Conservation (phyloP, 1,284 basidiomycete species). For the Apiotrichum domesticum region DNA sequence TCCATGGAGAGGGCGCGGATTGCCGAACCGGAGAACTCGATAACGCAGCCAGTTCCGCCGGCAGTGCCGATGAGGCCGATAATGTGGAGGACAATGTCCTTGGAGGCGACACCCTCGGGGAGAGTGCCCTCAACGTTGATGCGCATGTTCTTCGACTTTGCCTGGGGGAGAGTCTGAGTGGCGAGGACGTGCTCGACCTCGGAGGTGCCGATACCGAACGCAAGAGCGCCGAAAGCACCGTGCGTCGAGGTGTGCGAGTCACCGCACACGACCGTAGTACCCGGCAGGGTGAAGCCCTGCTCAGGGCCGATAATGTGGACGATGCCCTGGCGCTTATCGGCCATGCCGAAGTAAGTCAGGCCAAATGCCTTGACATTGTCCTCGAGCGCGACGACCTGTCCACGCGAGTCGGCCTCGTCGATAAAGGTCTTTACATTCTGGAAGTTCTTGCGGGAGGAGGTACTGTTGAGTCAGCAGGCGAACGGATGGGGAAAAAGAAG, state of each 20-base stretch:
- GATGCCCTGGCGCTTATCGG: conserved; percentile 85
- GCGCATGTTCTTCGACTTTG: conserved; percentile 93
- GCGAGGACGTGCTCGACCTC: conserved; percentile 97
- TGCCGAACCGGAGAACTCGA: conserved; percentile 88
- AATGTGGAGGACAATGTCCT: conserved; percentile 91
- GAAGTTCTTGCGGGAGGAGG: conserved; percentile 78
- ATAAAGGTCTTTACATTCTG: conserved; percentile 72
- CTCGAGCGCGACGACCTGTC: conserved; percentile 85
- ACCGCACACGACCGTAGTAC: conserved; percentile 92
- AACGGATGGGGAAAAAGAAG: neutral
- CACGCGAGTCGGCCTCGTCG: conserved; percentile 78
- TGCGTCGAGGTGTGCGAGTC: conserved; percentile 68
- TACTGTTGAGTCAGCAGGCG: conserved; percentile 51
- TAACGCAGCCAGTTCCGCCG: conserved; percentile 85
- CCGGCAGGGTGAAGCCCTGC: conserved; percentile 92
- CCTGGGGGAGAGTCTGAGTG: conserved; percentile 86
- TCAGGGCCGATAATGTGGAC: conserved; percentile 95
- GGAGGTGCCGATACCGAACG: conserved; percentile 93
- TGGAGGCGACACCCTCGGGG: conserved; percentile 81
- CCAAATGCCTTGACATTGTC: conserved; percentile 95
- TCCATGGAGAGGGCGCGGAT: conserved; percentile 92
- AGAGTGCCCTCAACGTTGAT: conserved; percentile 84
- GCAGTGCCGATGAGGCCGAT: conserved; percentile 92
- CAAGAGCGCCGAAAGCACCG: conserved; percentile 91
- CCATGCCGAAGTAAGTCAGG: conserved; percentile 90